Conservation (phyloP, 306 rosid genomes). For the Carpinus viminea region DNA sequence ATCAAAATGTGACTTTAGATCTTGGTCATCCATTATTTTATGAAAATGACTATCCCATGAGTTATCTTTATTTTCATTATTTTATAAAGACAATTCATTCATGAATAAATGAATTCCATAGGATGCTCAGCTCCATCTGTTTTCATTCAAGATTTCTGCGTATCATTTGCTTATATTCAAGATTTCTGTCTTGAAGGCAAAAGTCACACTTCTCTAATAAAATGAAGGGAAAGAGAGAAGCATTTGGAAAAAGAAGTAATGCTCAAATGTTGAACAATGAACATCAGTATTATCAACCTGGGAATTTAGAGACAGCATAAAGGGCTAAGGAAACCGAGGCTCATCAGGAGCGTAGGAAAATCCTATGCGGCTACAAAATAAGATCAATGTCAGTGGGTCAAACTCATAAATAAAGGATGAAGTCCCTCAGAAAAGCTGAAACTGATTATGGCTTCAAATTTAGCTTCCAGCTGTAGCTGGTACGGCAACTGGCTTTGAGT, state of each 20-base stretch:
- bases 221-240: background rate
- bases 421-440: background rate
- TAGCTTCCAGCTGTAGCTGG: conserved; percentile 46
- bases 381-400: background rate
- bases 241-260: background rate
- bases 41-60: no score
- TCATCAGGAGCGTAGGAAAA: background rate
- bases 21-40: no score
- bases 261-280: background rate
- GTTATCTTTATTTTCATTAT: no score
- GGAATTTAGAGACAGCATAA: background rate
- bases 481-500: conserved; percentile 43
- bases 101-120: background rate
- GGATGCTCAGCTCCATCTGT: background rate
- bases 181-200: background rate
- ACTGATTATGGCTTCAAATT: background rate
- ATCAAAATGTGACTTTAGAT: no score
- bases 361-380: background rate
- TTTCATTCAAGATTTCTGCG: no score
- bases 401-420: background rate
- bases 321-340: background rate
- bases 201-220: background rate
- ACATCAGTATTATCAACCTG: background rate
- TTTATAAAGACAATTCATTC: no score
- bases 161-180: background rate